phyloP scores from a whole-genome alignment of 352 stramenopile genomes.

The Globisporangium cylindrosporum region DNA sequence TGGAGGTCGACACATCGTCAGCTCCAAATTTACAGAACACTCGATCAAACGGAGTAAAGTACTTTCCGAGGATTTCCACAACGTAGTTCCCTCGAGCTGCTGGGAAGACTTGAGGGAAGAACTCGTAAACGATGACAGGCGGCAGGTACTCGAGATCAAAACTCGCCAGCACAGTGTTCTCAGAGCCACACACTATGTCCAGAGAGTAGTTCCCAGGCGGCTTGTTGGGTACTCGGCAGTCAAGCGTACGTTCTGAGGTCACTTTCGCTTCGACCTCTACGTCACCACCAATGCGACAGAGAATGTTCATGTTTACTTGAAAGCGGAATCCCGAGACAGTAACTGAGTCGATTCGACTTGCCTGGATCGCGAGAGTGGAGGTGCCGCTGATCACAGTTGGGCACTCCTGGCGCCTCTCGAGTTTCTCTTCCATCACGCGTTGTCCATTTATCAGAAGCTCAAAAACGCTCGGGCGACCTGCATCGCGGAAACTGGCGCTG shows the following conservation, averaged over 20 bases:
- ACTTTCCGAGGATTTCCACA: constrained; percentile 25
- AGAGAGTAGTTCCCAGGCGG: constrained; percentile 37
- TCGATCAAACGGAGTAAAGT: constrained; percentile 22
- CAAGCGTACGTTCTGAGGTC: constrained; percentile 22
- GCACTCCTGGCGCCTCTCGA: constrained; percentile 19
- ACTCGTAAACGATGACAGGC: constrained; percentile 17
- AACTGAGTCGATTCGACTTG: constrained; percentile 20
- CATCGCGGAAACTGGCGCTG: not conserved
- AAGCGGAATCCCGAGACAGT: constrained; percentile 29
- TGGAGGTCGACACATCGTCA: constrained; percentile 8
- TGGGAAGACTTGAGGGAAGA: constrained; percentile 23
- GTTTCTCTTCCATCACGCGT: constrained; percentile 16
- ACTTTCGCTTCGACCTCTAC: constrained; percentile 13
- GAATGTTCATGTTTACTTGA: constrained; percentile 24
- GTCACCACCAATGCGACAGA: constrained; percentile 20
- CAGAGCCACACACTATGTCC: constrained; percentile 21
- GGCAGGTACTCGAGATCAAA: constrained; percentile 28
- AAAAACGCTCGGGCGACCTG: constrained; percentile 10
- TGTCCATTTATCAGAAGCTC: constrained; percentile 19
- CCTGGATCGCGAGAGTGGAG: constrained; percentile 16
- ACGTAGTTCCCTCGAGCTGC: constrained; percentile 11
- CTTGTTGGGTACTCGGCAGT: constrained; percentile 27
- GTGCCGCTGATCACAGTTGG: constrained; percentile 18
- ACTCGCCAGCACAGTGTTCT: constrained; percentile 9
- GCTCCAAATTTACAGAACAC: constrained; percentile 33